Evolutionary conservation across 306 rosid species (phyloP).

Genomic region (Gastrolobium bilobum): DNA sequence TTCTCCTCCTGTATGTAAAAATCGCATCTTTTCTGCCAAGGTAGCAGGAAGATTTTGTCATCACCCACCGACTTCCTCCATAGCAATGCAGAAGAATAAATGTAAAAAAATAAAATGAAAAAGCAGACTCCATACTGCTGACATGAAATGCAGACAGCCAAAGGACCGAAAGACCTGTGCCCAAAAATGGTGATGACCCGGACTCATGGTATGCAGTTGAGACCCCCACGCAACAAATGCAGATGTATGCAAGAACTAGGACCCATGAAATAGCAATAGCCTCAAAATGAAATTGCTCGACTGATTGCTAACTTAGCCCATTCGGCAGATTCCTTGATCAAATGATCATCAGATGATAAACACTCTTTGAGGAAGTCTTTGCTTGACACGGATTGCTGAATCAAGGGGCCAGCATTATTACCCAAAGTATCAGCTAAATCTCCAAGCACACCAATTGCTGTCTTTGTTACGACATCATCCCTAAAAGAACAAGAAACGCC

Average conservation of each 20-base stretch:
- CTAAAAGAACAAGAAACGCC: slow-evolving; percentile 51
- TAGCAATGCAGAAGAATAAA: slow-evolving; percentile 68
- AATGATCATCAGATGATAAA: slow-evolving; percentile 82
- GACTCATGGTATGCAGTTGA: slow-evolving; percentile 84
- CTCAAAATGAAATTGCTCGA: slow-evolving; percentile 82
- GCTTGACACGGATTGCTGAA: slow-evolving; percentile 89
- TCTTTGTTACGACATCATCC: slow-evolving; percentile 88
- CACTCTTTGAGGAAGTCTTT: slow-evolving; percentile 88
- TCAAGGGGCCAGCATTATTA: slow-evolving; percentile 71
- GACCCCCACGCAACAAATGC: slow-evolving; percentile 80
- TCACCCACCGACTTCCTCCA: slow-evolving; percentile 67
- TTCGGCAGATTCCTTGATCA: slow-evolving; percentile 89
- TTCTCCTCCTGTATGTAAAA: slow-evolving; percentile 45
- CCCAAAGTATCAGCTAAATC: slow-evolving; percentile 94
- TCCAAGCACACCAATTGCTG: slow-evolving; percentile 95
- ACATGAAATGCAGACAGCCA: slow-evolving; percentile 59
- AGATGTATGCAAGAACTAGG: slow-evolving; percentile 79
- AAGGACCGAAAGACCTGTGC: slow-evolving; percentile 62
- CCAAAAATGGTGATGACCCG: slow-evolving; percentile 85
- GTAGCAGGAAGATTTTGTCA: slow-evolving; percentile 70
- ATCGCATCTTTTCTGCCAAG: slow-evolving; percentile 72
- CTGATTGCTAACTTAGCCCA: slow-evolving; percentile 93
- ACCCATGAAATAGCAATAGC: slow-evolving; percentile 53
- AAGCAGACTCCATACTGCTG: slow-evolving; percentile 65
- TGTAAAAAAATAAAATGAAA: slow-evolving; percentile 45